These are phyloP conservation scores for Abortiporus biennis DNA, from an alignment of 1,284 basidiomycete genomes.

Conservation along the genomic window DNA sequence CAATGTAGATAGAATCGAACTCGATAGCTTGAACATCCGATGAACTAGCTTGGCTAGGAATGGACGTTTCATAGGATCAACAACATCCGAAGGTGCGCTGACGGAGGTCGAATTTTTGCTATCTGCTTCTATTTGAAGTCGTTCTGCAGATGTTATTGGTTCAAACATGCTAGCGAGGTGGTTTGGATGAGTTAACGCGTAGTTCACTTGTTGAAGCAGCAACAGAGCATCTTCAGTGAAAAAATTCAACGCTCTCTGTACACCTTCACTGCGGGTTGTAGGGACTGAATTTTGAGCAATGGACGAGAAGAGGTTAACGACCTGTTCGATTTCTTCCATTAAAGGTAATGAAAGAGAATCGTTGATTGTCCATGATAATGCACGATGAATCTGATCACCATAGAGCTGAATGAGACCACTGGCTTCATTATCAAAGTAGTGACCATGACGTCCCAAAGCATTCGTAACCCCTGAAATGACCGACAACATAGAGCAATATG, in stretches of 20 bases:
- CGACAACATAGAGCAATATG: constrained; percentile 83
- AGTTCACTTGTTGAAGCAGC: constrained; percentile 85
- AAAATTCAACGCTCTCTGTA: constrained; percentile 57
- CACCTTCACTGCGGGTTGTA: constrained; percentile 37
- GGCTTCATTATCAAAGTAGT: constrained; percentile 84
- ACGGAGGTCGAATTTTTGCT: constrained; percentile 18
- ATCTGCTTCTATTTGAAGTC: constrained; percentile 59
- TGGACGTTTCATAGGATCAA: constrained; percentile 61
- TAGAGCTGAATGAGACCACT: constrained; percentile 84
- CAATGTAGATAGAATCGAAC: constrained; percentile 65
- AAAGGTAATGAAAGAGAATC: constrained; percentile 67
- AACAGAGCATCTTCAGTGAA: constrained; percentile 64
- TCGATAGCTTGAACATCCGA: constrained; percentile 61
- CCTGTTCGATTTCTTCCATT: constrained; percentile 78
- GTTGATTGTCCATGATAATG: constrained; percentile 76
- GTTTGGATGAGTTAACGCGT: constrained; percentile 87
- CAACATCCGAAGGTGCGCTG: constrained; percentile 36
- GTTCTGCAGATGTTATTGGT: constrained; percentile 74
- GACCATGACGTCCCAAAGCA: constrained; percentile 59
- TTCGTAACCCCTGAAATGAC: constrained; percentile 73
- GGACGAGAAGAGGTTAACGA: constrained; percentile 69
- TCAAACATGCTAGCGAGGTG: constrained; percentile 79
- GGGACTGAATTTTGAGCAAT: constrained; percentile 52
- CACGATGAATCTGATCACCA: constrained; percentile 71
- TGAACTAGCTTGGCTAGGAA: constrained; percentile 66